Conservation (phyloP, 2,329 filamentous ascomycete genomes). For the Aureobasidium subglaciale region DNA sequence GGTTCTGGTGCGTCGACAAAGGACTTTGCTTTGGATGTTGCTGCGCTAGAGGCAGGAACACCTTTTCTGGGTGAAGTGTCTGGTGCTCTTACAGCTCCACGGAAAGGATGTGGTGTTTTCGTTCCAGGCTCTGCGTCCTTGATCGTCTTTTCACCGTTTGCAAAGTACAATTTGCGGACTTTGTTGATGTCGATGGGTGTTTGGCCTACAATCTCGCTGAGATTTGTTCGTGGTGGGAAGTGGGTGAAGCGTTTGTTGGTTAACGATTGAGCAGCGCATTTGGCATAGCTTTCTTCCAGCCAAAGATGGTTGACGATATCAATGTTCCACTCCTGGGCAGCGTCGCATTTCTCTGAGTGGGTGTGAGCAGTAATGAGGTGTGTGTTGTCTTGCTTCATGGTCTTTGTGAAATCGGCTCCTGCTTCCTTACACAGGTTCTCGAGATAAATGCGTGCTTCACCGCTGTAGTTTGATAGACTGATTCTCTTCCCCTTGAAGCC, state of each 20-base stretch:
- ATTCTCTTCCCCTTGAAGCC: slow-evolving; percentile 73
- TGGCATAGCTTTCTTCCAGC: slow-evolving; percentile 95
- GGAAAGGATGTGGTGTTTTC: slow-evolving; percentile 7
- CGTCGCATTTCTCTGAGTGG: slow-evolving; percentile 85
- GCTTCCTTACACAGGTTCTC: slow-evolving; percentile 82
- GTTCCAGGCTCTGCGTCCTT: slow-evolving; percentile 1
- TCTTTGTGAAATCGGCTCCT: slow-evolving; percentile 87
- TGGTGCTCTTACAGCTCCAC: slow-evolving; percentile 11
- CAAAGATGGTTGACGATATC: slow-evolving; percentile 89
- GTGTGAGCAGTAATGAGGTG: slow-evolving; percentile 89
- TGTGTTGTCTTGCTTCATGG: slow-evolving; percentile 90
- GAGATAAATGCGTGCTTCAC: slow-evolving; percentile 85
- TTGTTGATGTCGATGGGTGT: slow-evolving; percentile 70
- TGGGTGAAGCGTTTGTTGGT: slow-evolving; percentile 71
- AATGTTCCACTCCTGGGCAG: slow-evolving; percentile 87
- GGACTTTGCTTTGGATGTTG: neutral
- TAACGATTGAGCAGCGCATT: slow-evolving; percentile 67
- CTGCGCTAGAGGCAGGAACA: slow-evolving; percentile 17
- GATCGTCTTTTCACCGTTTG: slow-evolving; percentile 22
- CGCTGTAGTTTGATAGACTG: slow-evolving; percentile 92
- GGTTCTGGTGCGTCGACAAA: neutral
- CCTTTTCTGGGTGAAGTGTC: slow-evolving; percentile 19
- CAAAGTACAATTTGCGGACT: slow-evolving; percentile 62
- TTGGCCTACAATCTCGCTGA: slow-evolving; percentile 87
- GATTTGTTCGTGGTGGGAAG: slow-evolving; percentile 82